A percentile compares a stretch with the other conserved stretches of the same genome.
phyloP scores from a whole-genome alignment of 106 monocot genomes.

The Dendrobium chrysotoxum region DNA sequence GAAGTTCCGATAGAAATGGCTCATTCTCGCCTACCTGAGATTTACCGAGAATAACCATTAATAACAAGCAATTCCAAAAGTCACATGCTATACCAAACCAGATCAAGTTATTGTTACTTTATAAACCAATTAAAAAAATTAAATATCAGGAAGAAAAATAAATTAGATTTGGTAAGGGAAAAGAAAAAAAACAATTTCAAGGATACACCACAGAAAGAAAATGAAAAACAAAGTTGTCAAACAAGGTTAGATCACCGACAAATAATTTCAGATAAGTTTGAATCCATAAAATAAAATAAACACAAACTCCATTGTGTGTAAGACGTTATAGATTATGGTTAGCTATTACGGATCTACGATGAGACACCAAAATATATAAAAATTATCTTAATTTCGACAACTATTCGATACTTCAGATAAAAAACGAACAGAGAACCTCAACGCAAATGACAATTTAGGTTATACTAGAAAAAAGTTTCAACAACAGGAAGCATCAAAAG shows the following conservation, averaged over 20 bases:
- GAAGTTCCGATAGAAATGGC: conserved; percentile 90
- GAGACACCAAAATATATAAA: too few species aligned
- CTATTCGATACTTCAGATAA: too few species aligned
- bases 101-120: not conserved
- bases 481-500: too few species aligned
- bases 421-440: too few species aligned
- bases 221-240: not conserved
- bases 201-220: not conserved
- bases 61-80: not conserved
- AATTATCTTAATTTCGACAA: too few species aligned
- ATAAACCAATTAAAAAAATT: not conserved
- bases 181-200: not conserved
- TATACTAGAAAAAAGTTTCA: too few species aligned
- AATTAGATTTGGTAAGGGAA: not conserved
- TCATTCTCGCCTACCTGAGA: conserved; percentile 89
- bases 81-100: not conserved
- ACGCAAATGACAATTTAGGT: too few species aligned
- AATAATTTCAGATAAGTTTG: not conserved
- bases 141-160: not conserved
- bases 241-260: not conserved
- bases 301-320: not conserved
- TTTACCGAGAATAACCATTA: not conserved
- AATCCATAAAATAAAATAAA: not conserved
- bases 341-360: too few species aligned
- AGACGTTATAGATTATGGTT: too few species aligned